Base-by-base conservation (phyloP, 2,329 filamentous ascomycete genomes). In the Colletotrichum sp. region DNA sequence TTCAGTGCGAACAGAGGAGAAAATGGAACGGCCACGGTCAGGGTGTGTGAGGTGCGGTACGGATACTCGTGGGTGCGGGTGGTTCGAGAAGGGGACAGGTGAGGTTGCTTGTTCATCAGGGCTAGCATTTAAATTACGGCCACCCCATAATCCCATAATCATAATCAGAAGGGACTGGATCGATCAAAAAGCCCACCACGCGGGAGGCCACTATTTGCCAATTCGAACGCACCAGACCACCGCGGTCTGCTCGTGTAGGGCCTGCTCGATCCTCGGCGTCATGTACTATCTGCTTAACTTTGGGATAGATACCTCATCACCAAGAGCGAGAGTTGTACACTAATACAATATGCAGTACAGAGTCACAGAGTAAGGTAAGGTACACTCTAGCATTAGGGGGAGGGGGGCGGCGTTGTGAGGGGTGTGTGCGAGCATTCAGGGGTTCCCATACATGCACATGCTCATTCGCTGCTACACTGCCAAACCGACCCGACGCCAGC, bases 121-220 rank as follows among this genome's bases (percentile, higher is more conserved):
- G 73, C 70, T 68, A 59, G 73, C 73, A 76, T 76, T 76, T 73
- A 76, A 76, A 76, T 76, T 76, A 73, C 72, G 70, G 70, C 63
- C 70, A 76, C 73, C 72, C 73, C 70, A 76, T 76, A 68, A 75
- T 73, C 62, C 66, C 68, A 69, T 60, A 67, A 62, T 75, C 62
- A 72, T 71, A 76, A 76, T 60, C 57, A 63, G 57, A 76, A 26
- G 44, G 69, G 69, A 63, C 63, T 66, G 68, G 69, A 63, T 72
- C 62, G 73, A 72, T 72, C 68, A 59, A 62, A 60, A 72, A 28
- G 63, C 63, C 60, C 68, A 66, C 72, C 52, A 44, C 62, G 72
- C 49, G 72, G 60, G 60, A 75, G 68, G 72, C 72, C 72, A 75
- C 72, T 60, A 28, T 71, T 60, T 75, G 26, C 60, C 49, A 49